phyloP scores from a whole-genome alignment of 2,329 filamentous ascomycete genomes.

The Dactylella cylindrospora region DNA sequence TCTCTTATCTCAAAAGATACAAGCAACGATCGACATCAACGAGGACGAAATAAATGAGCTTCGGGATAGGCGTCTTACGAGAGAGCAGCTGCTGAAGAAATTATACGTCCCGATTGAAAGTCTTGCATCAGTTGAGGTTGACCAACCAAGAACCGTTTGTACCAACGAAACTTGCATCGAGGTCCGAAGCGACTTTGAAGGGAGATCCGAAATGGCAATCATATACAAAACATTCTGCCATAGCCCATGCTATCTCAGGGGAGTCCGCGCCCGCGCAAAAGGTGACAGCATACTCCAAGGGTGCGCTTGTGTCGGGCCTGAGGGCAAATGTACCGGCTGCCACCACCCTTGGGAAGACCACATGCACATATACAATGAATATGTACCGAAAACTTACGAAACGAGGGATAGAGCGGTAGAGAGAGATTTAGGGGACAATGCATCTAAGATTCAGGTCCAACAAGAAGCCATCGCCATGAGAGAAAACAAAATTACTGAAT shows the following conservation, averaged over 20 bases:
- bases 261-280: constrained; percentile 48
- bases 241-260: constrained; percentile 49
- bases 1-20: constrained; percentile 51
- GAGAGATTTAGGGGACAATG: constrained; percentile 46
- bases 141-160: constrained; percentile 51
- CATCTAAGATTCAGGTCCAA: constrained; percentile 47
- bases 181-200: constrained; percentile 46
- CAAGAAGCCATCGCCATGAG: constrained; percentile 48
- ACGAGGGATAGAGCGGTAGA: constrained; percentile 5
- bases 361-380: constrained; percentile 52
- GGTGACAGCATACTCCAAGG: constrained; percentile 48
- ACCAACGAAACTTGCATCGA: constrained; percentile 49
- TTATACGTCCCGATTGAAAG: constrained; percentile 49
- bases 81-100: constrained; percentile 48
- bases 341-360: constrained; percentile 52
- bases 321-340: constrained; percentile 48
- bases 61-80: constrained; percentile 45
- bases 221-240: constrained; percentile 51
- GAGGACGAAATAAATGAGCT: constrained; percentile 50
- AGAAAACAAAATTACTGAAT: constrained; percentile 49
- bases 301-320: constrained; percentile 49
- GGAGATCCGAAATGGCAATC: constrained; percentile 44
- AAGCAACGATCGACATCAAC: constrained; percentile 50
- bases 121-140: constrained; percentile 46
- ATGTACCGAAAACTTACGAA: constrained; percentile 47